Conservation (phyloP, 1,139 yeast species). For the Spencermartinsiella ligniputridi region DNA sequence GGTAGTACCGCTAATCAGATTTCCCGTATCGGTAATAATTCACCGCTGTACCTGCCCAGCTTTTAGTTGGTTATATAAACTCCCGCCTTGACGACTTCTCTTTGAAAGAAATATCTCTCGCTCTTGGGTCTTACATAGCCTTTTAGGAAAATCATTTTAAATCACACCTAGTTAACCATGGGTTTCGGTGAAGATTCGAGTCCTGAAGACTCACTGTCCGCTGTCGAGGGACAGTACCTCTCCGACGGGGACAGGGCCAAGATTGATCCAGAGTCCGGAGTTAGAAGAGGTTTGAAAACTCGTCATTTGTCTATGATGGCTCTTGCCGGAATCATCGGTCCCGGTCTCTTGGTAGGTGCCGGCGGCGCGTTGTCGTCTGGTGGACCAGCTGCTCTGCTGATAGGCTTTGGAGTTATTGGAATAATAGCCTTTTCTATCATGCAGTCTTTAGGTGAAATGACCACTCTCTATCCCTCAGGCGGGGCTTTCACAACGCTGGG, state of each 20-base stretch:
- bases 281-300: slow-evolving; percentile 47
- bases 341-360: slow-evolving; percentile 64
- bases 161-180: too few relatives aligned
- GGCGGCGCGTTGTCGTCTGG: slow-evolving; percentile 56
- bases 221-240: not conserved
- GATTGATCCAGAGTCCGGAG: slow-evolving; percentile 36
- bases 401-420: slow-evolving; percentile 58
- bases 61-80: too few relatives aligned
- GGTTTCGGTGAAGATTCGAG: too few relatives aligned
- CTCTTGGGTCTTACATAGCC: too few relatives aligned
- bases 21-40: too few relatives aligned
- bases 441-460: slow-evolving; percentile 63
- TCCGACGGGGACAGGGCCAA: slow-evolving; percentile 5
- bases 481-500: slow-evolving; percentile 63
- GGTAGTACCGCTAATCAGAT: too few relatives aligned
- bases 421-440: slow-evolving; percentile 54
- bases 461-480: slow-evolving; percentile 55
- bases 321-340: slow-evolving; percentile 63
- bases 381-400: slow-evolving; percentile 60
- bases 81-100: too few relatives aligned
- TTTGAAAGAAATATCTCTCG: too few relatives aligned
- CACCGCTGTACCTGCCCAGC: too few relatives aligned
- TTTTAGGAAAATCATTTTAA: too few relatives aligned
- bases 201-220: too few relatives aligned
- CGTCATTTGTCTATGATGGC: slow-evolving; percentile 57